These are phyloP conservation scores for Trichoderma sp. DNA, from an alignment of 2,329 filamentous ascomycete genomes.

Conservation along the genomic window DNA sequence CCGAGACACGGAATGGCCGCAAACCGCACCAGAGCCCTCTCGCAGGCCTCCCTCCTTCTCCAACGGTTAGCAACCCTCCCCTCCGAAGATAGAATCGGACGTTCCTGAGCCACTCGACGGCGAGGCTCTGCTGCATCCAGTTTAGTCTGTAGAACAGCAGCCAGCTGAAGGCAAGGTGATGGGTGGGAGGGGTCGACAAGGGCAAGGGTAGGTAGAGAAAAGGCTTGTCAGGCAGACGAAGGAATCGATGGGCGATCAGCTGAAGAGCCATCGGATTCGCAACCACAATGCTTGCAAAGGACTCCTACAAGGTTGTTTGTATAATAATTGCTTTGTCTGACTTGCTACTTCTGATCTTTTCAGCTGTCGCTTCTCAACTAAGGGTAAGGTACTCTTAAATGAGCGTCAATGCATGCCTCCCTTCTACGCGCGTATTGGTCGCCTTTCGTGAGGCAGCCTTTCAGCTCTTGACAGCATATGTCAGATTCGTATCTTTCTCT, in stretches of 20 bases:
- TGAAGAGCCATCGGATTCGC: not conserved
- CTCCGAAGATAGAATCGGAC: not conserved
- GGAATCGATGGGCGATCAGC: not conserved
- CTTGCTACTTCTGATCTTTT: not conserved
- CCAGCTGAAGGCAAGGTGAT: constrained; percentile 8
- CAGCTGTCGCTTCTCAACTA: not conserved
- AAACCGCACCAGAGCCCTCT: not conserved
- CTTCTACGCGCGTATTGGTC: not conserved
- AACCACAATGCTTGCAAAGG: not conserved
- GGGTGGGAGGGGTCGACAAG: not conserved
- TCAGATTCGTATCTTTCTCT: not conserved
- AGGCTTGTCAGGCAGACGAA: constrained; percentile 5
- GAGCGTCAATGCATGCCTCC: not conserved
- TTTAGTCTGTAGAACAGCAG: constrained; percentile 9
- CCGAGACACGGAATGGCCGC: not conserved
- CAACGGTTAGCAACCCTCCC: constrained; percentile 14
- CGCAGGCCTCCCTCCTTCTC: not conserved
- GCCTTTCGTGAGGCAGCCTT: not conserved
- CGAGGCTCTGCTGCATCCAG: constrained; percentile 4
- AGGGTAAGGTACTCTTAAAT: not conserved
- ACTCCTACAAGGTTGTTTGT: not conserved
- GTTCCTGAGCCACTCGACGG: constrained; percentile 8
- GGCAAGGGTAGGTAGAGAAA: not conserved
- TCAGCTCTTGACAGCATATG: not conserved
- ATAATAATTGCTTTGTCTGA: not conserved